Percentiles rank a stretch among this genome's conserved stretches.
phyloP scores from a whole-genome alignment of 345 rosid genomes.

The Aquilaria malaccensis region DNA sequence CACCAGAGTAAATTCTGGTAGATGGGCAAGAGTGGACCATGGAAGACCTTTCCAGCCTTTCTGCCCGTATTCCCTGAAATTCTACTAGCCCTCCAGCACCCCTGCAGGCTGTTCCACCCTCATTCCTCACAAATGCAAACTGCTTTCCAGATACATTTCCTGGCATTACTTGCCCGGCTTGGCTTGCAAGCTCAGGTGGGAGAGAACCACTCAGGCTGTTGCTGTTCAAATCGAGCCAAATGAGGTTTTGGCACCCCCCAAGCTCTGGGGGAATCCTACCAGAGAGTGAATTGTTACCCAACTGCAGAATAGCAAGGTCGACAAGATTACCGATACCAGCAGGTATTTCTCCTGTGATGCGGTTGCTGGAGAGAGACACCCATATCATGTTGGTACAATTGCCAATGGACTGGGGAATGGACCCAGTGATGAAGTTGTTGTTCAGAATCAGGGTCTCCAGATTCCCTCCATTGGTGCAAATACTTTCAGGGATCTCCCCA shows the following conservation, averaged over 20 bases:
- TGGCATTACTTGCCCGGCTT: slow-evolving; percentile 65
- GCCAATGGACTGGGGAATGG: slow-evolving; percentile 63
- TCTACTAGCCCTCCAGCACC: slow-evolving; percentile 98
- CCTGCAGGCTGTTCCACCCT: slow-evolving; percentile 92
- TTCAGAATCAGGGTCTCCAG: slow-evolving; percentile 80
- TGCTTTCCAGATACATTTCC: slow-evolving; percentile 88
- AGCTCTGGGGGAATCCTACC: slow-evolving; percentile 72
- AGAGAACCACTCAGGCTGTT: slow-evolving; percentile 54
- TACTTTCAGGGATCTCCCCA: slow-evolving; percentile 67
- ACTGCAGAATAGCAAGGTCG: slow-evolving; percentile 69
- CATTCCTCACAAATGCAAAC: slow-evolving; percentile 90
- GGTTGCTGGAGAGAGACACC: slow-evolving; percentile 87
- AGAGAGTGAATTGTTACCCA: slow-evolving; percentile 79
- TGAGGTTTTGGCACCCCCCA: slow-evolving; percentile 69
- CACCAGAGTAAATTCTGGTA: slow-evolving; percentile 77
- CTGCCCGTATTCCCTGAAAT: slow-evolving; percentile 72
- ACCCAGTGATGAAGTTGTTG: slow-evolving; percentile 71
- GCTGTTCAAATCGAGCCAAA: slow-evolving; percentile 97
- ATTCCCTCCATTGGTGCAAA: slow-evolving; percentile 68
- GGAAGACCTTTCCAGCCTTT: slow-evolving; percentile 57
- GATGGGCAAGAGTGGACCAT: slow-evolving; percentile 90
- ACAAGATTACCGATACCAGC: slow-evolving; percentile 52
- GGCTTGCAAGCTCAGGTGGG: slow-evolving; percentile 59
- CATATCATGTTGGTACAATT: slow-evolving; percentile 80
- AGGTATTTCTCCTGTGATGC: slow-evolving; percentile 65